Base-by-base conservation (phyloP, 2,329 filamentous ascomycete genomes). In the Bipolaris victoriae region DNA sequence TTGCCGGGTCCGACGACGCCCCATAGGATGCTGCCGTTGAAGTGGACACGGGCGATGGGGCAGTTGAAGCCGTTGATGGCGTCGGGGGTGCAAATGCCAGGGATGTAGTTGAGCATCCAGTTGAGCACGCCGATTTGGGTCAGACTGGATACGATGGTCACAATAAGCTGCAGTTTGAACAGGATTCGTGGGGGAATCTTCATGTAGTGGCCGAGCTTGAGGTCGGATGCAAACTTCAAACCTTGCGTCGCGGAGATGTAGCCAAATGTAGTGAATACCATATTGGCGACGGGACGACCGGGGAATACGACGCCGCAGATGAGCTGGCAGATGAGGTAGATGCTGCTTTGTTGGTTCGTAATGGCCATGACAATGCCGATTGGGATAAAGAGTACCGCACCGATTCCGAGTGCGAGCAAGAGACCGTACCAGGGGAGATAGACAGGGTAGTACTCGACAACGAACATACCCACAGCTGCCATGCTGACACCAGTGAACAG, bases 321-420 rank as follows among this genome's bases (percentile, higher is more conserved):
- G 55, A 96, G 84, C 76, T 95, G 91, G 74, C 91, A 94, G 67
- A 95, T 90, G 35, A 95, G 83, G 73, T 94, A 95, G 64, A 94
- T 91, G 74, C 88, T 91, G 76, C 88, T 91, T 75, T 95, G 90
- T 72, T 94, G 91, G 74, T 95, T 96, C 9, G 92, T 96, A 64
- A 96, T 91, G 15, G 91, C 92, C 90, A 95, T 96, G 68, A 96
- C 90, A 72, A 96, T 95, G 59, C 92, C 92, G 62, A 95, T 94
- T 10, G 92, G 92, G 57, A 96, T 91, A 79, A 96, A 96, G 59
- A 96, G 89, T 52, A 94, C 76, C 18, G 88, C 87, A 59, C 91
- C 92, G 52, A 96, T 91, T 24, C 82, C 85, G 2, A 96, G 82
- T 1, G 92, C 90, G 5, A 96, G 83, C 15, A 96, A 80, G 3